Base-by-base conservation (phyloP, 768 basidiomycete species). In the Auriscalpium orientale region DNA sequence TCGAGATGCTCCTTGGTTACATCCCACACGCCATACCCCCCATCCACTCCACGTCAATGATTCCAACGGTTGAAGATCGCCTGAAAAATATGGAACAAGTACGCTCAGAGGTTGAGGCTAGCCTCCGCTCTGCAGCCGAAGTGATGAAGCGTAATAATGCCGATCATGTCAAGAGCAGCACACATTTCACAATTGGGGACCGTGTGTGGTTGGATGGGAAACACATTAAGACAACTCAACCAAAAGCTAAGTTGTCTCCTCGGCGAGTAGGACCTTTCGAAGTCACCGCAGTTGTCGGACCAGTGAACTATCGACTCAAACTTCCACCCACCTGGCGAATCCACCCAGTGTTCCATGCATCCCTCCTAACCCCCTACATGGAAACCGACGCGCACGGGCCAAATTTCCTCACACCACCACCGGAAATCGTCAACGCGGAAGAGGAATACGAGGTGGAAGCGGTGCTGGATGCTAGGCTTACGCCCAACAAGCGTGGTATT, bases 1-100 rank as follows among this genome's bases (percentile, higher is more conserved):
- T 73, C 60, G 61, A 56, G 21, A 56, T 67, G 20, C 61, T 65
- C 46, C 46, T 18, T 11, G 46, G 46, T 3, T 47, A 47, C 21
- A 60, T 12, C 53, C 36, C 35, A 5, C 8, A 12, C 18, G 28
- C 33, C n/a, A 18, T 35, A 18, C 47, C 33, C 28, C 48, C 22
- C 37, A 34, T 51, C 9, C 18, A 38, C 12, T 28, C 20, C 49
- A 28, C 20, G 4, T 22, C 16, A 8, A 37, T 2, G 18, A 16
- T 34, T 6, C 55, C 60, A 44, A 46, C 22, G 28, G 49, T 36
- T 15, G 38, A 50, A 22, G 12, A 4, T 40, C 33, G 44, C 16
- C 22, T 22, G 15, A 18, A 51, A 18, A 3, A 22, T 8, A 12
- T 60, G 20, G 40, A 44, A 34, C 8, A 40, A 33, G n/a, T 18